These are phyloP conservation scores for Aspergillus sclerotioniger DNA, from an alignment of 495 filamentous ascomycete species.

Conservation along the genomic window DNA sequence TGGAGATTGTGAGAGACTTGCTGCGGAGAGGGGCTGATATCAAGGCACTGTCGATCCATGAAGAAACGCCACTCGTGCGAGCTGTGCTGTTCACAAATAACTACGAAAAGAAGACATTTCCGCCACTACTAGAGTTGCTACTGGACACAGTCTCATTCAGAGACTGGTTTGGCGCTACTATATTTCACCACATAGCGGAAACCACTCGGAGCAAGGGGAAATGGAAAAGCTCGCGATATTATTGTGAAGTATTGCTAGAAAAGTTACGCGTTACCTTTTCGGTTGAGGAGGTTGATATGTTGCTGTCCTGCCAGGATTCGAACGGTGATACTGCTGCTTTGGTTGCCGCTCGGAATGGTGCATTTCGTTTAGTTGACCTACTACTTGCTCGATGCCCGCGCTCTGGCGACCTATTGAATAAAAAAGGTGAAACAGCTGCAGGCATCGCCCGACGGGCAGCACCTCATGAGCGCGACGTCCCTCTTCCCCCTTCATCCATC, in stretches of 20 bases:
- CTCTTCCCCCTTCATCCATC: conserved; percentile 42
- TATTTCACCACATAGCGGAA: conserved; percentile 89
- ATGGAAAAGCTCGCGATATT: conserved; percentile 82
- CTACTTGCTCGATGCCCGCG: conserved; percentile 58
- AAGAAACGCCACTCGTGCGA: conserved; percentile 94
- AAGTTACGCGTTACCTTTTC: conserved; percentile 68
- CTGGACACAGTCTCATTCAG: conserved; percentile 68
- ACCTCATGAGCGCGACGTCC: conserved; percentile 33
- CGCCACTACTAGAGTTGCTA: conserved; percentile 73
- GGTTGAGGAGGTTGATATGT: conserved; percentile 65
- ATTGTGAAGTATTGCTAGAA: conserved; percentile 86
- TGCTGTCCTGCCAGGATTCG: conserved; percentile 70
- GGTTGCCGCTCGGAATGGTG: conserved; percentile 71
- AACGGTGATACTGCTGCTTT: conserved; percentile 87
- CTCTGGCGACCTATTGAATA: conserved; percentile 76
- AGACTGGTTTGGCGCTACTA: conserved; percentile 76
- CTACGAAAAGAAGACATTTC: conserved; percentile 85
- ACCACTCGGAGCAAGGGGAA: conserved; percentile 77
- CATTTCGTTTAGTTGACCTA: conserved; percentile 44
- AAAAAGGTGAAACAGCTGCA: conserved; percentile 73
- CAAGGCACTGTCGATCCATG: conserved; percentile 66
- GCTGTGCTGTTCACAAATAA: conserved; percentile 94
- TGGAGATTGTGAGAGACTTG: conserved; percentile 83
- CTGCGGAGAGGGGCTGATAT: conserved; percentile 68
- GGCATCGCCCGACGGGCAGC: conserved; percentile 57